These are phyloP conservation scores for Paramecium octaurelia DNA, from an alignment of 73 alveolate genomes.

Conservation along the genomic window DNA sequence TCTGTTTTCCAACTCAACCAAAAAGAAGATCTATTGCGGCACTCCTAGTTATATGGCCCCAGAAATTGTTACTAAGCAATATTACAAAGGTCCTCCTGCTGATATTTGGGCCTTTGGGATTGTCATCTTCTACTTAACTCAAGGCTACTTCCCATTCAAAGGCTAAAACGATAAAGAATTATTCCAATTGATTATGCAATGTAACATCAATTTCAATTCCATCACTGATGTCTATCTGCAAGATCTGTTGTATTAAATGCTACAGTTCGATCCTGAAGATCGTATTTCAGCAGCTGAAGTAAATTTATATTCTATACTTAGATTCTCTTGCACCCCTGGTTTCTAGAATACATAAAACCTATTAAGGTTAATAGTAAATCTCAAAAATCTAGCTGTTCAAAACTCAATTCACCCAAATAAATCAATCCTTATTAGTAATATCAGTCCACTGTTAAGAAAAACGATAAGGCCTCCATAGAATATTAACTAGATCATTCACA, in stretches of 20 bases:
- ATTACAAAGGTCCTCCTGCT: slow-evolving; percentile 76
- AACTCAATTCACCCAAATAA: not conserved
- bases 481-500: not conserved
- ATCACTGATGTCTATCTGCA: not conserved
- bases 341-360: not conserved
- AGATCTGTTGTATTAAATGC: slow-evolving; percentile 13
- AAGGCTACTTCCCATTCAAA: slow-evolving; percentile 68
- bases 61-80: slow-evolving; percentile 74
- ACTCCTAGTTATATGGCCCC: slow-evolving; percentile 95
- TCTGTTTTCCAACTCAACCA: slow-evolving; percentile 59
- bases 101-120: slow-evolving; percentile 82
- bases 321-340: slow-evolving; percentile 9
- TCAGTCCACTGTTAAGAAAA: slow-evolving; percentile 22
- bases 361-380: not conserved
- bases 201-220: not conserved
- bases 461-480: slow-evolving; percentile 12
- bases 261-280: slow-evolving; percentile 1
- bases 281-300: slow-evolving; percentile 1
- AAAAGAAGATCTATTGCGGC: slow-evolving; percentile 77
- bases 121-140: slow-evolving; percentile 56
- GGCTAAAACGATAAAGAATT: slow-evolving; percentile 64
- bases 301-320: not conserved
- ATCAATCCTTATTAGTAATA: not conserved
- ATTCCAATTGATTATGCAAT: not conserved
- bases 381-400: not conserved